Evolutionary conservation across 2,329 filamentous ascomycete genomes (phyloP).

Genomic region (Trichoderma gracile): DNA sequence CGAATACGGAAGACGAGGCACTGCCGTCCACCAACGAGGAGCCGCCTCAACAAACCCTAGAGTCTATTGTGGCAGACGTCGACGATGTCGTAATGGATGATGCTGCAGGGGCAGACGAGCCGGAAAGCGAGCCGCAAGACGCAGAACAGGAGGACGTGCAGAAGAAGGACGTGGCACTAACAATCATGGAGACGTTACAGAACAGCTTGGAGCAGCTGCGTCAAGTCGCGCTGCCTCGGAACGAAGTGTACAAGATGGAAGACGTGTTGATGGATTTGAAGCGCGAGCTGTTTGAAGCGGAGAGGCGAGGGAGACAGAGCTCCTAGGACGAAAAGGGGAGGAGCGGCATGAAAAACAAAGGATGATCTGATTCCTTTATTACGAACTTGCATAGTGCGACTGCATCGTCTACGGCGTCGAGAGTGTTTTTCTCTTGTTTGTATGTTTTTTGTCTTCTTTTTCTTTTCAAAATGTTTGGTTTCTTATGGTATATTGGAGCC

Average conservation of each 20-base stretch:
- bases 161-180: conserved; percentile 11
- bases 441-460: neutral
- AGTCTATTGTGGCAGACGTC: neutral
- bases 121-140: conserved; percentile 16
- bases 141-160: conserved; percentile 26
- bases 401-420: conserved; percentile 25
- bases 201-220: conserved; percentile 58
- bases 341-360: neutral
- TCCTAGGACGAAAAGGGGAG: conserved; percentile 27
- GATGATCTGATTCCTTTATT: neutral
- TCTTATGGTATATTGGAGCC: neutral
- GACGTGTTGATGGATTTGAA: conserved; percentile 79
- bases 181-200: conserved; percentile 39
- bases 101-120: conserved; percentile 11
- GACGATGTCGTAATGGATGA: conserved; percentile 16
- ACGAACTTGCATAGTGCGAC: conserved; percentile 24
- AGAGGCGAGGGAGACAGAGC: conserved; percentile 52
- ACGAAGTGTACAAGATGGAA: conserved; percentile 70
- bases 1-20: neutral
- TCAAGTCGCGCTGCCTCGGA: conserved; percentile 59
- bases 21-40: neutral
- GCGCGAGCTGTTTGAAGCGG: conserved; percentile 70
- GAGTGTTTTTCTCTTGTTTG: neutral
- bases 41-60: neutral
- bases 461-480: neutral